Percentiles rank a stretch among this genome's conserved stretches.
Conservation (phyloP, 306 rosid genomes). For the Cucurbita moschata region DNA sequence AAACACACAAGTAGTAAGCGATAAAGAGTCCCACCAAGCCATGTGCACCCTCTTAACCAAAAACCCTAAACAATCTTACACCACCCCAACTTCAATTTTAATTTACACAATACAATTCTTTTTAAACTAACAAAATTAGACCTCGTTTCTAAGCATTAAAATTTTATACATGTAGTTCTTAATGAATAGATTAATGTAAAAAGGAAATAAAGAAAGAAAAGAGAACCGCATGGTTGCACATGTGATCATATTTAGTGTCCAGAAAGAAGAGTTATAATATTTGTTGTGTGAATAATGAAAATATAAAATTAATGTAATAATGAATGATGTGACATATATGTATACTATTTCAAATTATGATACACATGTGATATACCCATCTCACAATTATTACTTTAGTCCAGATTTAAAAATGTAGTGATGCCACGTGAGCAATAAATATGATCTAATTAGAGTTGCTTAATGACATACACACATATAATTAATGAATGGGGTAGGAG, state of each 20-base stretch:
- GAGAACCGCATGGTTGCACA: not conserved
- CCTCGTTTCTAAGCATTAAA: too few species aligned
- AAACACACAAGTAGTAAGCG: not conserved
- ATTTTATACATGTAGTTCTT: too few species aligned
- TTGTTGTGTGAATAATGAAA: not conserved
- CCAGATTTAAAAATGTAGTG: not conserved
- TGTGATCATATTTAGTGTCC: not conserved
- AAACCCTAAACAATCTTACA: too few species aligned
- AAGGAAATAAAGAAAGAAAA: not conserved
- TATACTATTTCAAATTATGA: not conserved
- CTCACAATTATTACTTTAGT: not conserved
- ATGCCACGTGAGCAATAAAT: not conserved
- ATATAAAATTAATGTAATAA: not conserved
- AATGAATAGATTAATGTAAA: too few species aligned
- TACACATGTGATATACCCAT: not conserved
- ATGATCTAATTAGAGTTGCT: not conserved
- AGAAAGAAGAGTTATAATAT: not conserved
- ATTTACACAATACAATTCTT: too few species aligned
- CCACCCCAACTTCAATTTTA: too few species aligned
- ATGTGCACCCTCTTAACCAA: not conserved
- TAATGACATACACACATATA: not conserved
- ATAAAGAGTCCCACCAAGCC: not conserved
- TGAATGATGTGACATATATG: not conserved
- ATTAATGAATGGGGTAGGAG: not conserved
- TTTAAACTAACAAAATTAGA: too few species aligned